A percentile compares a stretch with the other conserved stretches of the same genome.
These are phyloP conservation scores for Sarcocystis neurona DNA, from an alignment of 169 alveolate species.

Conservation along the genomic window DNA sequence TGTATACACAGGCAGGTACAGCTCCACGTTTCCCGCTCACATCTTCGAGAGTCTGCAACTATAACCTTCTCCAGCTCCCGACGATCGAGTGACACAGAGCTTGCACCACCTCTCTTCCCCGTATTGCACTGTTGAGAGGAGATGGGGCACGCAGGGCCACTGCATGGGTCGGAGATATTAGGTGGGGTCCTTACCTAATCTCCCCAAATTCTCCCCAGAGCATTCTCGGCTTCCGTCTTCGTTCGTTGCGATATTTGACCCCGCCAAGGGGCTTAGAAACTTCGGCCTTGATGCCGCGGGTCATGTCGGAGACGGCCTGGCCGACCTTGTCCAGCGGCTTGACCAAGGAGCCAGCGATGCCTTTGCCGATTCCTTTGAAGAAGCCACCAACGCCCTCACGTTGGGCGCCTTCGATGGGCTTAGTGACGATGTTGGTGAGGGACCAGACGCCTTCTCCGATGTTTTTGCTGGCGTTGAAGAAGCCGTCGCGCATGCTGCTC, in stretches of 20 bases:
- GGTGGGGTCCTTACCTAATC: slow-evolving; percentile 51
- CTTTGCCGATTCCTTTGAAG: slow-evolving; percentile 87
- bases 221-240: slow-evolving; percentile 86
- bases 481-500: slow-evolving; percentile 83
- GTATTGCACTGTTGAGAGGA: no score
- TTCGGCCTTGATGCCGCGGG: slow-evolving; percentile 87
- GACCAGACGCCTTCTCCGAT: slow-evolving; percentile 88
- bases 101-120: no score
- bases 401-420: slow-evolving; percentile 91
- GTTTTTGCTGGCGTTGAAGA: slow-evolving; percentile 83
- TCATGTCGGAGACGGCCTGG: slow-evolving; percentile 87
- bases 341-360: slow-evolving; percentile 90
- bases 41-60: no score
- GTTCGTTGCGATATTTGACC: slow-evolving; percentile 70
- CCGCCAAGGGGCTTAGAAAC: slow-evolving; percentile 78
- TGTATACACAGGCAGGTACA: no score
- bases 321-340: slow-evolving; percentile 91
- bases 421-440: slow-evolving; percentile 85
- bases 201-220: slow-evolving; percentile 85
- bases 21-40: no score
- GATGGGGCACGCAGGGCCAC: no score
- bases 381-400: slow-evolving; percentile 89
- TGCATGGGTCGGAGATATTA: no score
- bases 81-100: no score
- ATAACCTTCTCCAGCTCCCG: no score